Percentiles rank a stretch among this genome's conserved stretches.
Conservation (phyloP, 2,329 filamentous ascomycete species). For the Ophiostoma populinum region DNA sequence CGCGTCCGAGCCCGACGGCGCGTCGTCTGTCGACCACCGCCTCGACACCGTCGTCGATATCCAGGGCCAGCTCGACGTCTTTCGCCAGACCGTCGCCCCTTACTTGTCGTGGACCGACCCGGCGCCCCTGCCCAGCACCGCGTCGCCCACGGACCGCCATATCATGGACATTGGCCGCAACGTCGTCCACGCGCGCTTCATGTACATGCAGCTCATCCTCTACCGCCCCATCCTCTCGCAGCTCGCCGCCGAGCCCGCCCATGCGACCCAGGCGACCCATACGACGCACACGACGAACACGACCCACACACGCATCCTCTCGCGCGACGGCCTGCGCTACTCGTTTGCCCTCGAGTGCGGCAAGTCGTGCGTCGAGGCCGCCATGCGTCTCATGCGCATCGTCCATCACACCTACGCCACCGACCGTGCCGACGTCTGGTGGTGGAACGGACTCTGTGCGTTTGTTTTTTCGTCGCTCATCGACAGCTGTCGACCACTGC, state of each 20-base stretch:
- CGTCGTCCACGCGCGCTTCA: too few species aligned
- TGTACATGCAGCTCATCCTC: too few species aligned
- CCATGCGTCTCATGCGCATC: slow-evolving; percentile 4
- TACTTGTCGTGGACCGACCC: slow-evolving; percentile 8
- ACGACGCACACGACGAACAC: background rate
- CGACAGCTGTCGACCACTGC: too few species aligned
- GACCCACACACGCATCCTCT: background rate
- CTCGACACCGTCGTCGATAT: slow-evolving; percentile 7
- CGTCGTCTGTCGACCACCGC: slow-evolving; percentile 3
- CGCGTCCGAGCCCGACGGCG: background rate
- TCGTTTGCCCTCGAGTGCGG: slow-evolving; percentile 8
- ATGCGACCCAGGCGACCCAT: too few species aligned
- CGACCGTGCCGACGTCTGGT: slow-evolving; percentile 6
- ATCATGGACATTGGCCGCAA: too few species aligned
- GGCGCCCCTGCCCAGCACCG: too few species aligned
- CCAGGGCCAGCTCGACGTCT: slow-evolving; percentile 6
- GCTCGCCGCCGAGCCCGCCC: too few species aligned
- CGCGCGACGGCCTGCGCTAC: slow-evolving; percentile 6
- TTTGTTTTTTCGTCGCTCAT: too few species aligned
- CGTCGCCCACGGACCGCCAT: too few species aligned
- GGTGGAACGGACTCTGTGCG: slow-evolving; percentile 9
- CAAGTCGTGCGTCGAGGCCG: slow-evolving; percentile 7
- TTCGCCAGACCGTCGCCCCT: slow-evolving; percentile 5
- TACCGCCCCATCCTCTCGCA: too few species aligned
- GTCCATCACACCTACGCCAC: slow-evolving; percentile 5